These are phyloP conservation scores for Trichoderma arundinaceum DNA, from an alignment of 2,329 filamentous ascomycete species.

Conservation along the genomic window DNA sequence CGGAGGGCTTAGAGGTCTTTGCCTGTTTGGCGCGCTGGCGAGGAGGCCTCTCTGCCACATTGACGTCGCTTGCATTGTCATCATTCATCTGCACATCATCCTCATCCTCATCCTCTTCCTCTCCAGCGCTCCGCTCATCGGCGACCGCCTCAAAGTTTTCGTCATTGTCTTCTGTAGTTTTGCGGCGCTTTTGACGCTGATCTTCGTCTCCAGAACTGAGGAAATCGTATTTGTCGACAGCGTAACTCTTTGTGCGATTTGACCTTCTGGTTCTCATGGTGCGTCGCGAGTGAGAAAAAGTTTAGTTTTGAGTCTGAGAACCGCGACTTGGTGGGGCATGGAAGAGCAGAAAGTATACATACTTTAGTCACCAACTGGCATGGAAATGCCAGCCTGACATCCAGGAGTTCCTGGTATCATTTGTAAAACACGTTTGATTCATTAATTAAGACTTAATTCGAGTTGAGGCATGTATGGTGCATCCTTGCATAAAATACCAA, in stretches of 20 bases:
- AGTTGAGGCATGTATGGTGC: not conserved
- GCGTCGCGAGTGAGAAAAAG: constrained; percentile 21
- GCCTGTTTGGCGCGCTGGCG: constrained; percentile 39
- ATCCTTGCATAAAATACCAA: not conserved
- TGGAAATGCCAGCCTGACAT: not conserved
- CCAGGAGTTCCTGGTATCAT: not conserved
- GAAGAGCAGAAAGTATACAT: constrained; percentile 17
- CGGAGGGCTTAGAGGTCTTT: constrained; percentile 37
- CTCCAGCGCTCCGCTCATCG: constrained; percentile 34
- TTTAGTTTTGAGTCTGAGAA: constrained; percentile 24
- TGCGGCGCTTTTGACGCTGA: constrained; percentile 36
- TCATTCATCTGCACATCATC: constrained; percentile 42
- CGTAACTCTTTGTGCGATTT: constrained; percentile 46
- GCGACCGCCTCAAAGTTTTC: constrained; percentile 42
- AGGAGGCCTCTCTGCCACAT: constrained; percentile 38
- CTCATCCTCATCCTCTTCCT: constrained; percentile 42
- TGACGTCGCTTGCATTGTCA: constrained; percentile 42
- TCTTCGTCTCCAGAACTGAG: constrained; percentile 43
- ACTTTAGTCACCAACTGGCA: constrained; percentile 8
- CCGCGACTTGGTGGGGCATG: constrained; percentile 16
- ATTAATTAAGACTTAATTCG: not conserved
- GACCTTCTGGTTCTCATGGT: constrained; percentile 48
- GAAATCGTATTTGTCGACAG: constrained; percentile 45
- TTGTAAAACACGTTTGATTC: not conserved
- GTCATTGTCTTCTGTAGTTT: constrained; percentile 39